Evolutionary conservation across 2,329 filamentous ascomycete species (phyloP).

Genomic region (Phialocephala subalpina): DNA sequence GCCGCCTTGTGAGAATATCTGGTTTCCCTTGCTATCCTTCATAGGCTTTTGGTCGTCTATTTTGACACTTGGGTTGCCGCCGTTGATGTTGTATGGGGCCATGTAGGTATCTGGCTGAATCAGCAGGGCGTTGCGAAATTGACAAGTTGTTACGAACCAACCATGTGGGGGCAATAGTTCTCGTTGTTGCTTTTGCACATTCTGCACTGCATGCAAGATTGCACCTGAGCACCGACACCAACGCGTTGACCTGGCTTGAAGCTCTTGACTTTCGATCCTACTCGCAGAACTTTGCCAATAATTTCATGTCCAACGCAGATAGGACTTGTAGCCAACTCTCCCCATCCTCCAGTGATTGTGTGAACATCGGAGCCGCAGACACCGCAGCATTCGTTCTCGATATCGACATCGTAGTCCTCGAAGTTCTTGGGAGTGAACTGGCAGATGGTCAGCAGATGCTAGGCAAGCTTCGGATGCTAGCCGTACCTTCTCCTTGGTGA

Average conservation of each 20-base stretch:
- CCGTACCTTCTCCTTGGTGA: slow-evolving; percentile 36
- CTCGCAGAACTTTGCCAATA: slow-evolving; percentile 71
- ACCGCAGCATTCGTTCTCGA: slow-evolving; percentile 84
- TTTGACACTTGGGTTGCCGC: slow-evolving; percentile 20
- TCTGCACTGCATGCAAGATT: slow-evolving; percentile 61
- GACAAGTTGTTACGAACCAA: slow-evolving; percentile 55
- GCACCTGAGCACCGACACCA: slow-evolving; percentile 62
- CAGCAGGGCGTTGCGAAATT: not conserved
- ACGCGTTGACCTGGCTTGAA: slow-evolving; percentile 61
- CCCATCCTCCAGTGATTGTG: slow-evolving; percentile 67
- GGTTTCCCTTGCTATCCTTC: slow-evolving; percentile 34
- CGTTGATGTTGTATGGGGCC: slow-evolving; percentile 36
- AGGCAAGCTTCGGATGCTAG: not conserved
- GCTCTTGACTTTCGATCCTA: slow-evolving; percentile 69
- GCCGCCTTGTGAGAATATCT: slow-evolving; percentile 38
- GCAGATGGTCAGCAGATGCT: not conserved
- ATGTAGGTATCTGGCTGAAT: slow-evolving; percentile 30
- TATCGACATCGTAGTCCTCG: slow-evolving; percentile 85
- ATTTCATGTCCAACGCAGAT: slow-evolving; percentile 63
- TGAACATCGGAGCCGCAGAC: slow-evolving; percentile 77
- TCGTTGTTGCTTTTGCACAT: slow-evolving; percentile 63
- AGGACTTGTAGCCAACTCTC: slow-evolving; percentile 28
- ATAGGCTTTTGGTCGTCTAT: slow-evolving; percentile 26
- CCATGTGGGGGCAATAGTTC: slow-evolving; percentile 59
- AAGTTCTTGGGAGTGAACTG: slow-evolving; percentile 77